phyloP scores from a whole-genome alignment of 345 rosid genomes.

The Arabidopsis arenosa region DNA sequence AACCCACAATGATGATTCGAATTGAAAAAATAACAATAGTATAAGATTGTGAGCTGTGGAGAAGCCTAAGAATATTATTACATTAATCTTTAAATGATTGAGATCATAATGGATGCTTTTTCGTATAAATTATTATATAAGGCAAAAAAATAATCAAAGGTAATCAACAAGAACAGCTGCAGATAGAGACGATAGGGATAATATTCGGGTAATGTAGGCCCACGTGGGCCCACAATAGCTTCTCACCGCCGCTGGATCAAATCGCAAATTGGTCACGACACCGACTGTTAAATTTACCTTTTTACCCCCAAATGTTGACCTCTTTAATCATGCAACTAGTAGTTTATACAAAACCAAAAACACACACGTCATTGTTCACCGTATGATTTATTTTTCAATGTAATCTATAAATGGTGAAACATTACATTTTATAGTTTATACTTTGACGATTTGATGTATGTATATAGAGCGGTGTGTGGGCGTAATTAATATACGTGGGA shows the following conservation, averaged over 20 bases:
- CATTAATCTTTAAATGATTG: slow-evolving; percentile 44
- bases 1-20: slow-evolving; percentile 24
- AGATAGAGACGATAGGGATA: slow-evolving; percentile 70
- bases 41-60: slow-evolving; percentile 42
- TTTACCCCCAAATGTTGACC: slow-evolving; percentile 50
- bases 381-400: background rate
- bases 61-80: slow-evolving; percentile 42
- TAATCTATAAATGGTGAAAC: slow-evolving; percentile 30
- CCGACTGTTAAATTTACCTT: slow-evolving; percentile 33
- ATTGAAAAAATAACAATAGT: slow-evolving; percentile 12
- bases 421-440: background rate
- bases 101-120: slow-evolving; percentile 46
- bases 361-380: slow-evolving; percentile 33
- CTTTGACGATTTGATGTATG: slow-evolving; percentile 3
- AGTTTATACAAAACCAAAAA: slow-evolving; percentile 6
- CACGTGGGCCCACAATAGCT: slow-evolving; percentile 51
- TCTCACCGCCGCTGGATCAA: slow-evolving; percentile 56
- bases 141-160: slow-evolving; percentile 24
- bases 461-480: slow-evolving; percentile 21
- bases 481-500: slow-evolving; percentile 32
- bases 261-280: slow-evolving; percentile 20
- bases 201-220: slow-evolving; percentile 40
- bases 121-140: slow-evolving; percentile 22
- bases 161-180: slow-evolving; percentile 54
- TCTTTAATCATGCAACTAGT: slow-evolving; percentile 44